Conservation (phyloP, 257 asterid species). For the Solanum sitiens region DNA sequence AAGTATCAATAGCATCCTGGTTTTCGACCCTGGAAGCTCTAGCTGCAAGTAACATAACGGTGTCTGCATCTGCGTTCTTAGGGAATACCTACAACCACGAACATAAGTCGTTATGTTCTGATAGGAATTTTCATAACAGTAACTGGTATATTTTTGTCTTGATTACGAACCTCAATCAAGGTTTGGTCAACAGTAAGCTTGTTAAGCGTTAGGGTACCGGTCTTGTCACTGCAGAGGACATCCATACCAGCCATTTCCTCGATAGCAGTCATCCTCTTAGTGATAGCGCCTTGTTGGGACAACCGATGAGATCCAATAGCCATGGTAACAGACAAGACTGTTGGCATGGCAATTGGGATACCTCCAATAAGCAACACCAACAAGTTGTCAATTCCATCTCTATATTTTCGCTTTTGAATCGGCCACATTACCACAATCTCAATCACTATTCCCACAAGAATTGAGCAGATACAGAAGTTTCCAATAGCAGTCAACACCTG, state of each 20-base stretch:
- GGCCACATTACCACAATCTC: slow-evolving; percentile 82
- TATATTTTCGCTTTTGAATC: slow-evolving; percentile 49
- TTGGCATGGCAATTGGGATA: slow-evolving; percentile 95
- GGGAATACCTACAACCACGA: slow-evolving; percentile 35
- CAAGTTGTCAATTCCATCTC: slow-evolving; percentile 84
- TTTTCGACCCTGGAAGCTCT: slow-evolving; percentile 83
- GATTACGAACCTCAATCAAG: slow-evolving; percentile 40
- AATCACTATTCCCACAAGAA: slow-evolving; percentile 61
- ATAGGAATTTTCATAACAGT: slow-evolving; percentile 31
- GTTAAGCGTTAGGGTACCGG: slow-evolving; percentile 89
- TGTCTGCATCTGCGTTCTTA: slow-evolving; percentile 34
- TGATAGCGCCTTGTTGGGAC: slow-evolving; percentile 90
- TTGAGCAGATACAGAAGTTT: slow-evolving; percentile 86
- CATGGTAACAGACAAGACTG: slow-evolving; percentile 89
- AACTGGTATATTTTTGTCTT: not conserved
- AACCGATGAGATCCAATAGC: slow-evolving; percentile 90
- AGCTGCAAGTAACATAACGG: slow-evolving; percentile 48
- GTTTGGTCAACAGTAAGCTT: slow-evolving; percentile 70
- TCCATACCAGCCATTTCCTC: slow-evolving; percentile 99
- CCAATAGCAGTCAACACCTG: slow-evolving; percentile 83
- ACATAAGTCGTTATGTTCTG: slow-evolving; percentile 25
- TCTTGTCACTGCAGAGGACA: slow-evolving; percentile 90
- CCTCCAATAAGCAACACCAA: slow-evolving; percentile 86
- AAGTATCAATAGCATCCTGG: slow-evolving; percentile 90
- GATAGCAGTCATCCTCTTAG: slow-evolving; percentile 97